These are phyloP conservation scores for Boletellus deceptivus DNA, from an alignment of 1,284 basidiomycete species.

Conservation along the genomic window DNA sequence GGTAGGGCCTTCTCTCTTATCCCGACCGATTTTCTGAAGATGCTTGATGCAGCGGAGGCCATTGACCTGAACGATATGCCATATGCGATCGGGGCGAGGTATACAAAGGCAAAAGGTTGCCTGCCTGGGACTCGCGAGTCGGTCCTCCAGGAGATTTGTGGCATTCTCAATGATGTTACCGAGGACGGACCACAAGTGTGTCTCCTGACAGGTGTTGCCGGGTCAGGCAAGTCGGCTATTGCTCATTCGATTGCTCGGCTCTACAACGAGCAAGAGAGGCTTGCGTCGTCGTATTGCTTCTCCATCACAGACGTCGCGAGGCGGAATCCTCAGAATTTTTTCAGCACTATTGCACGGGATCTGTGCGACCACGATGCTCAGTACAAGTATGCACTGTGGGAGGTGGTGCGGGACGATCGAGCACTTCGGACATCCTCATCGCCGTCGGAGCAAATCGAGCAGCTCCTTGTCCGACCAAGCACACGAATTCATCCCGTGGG, in stretches of 20 bases:
- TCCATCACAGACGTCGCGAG: not conserved
- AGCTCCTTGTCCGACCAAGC: constrained; percentile 2
- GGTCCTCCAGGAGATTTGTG: constrained; percentile 6
- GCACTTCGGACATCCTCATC: constrained; percentile 1
- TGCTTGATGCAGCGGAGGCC: not conserved
- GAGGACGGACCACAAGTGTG: not conserved
- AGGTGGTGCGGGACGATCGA: not conserved
- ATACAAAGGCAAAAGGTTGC: not conserved
- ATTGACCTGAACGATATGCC: not conserved
- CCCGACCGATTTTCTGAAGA: too few species aligned
- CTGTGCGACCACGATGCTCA: constrained; percentile 2
- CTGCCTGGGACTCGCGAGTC: not conserved
- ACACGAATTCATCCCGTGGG: not conserved
- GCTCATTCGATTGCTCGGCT: not conserved
- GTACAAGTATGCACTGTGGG: constrained; percentile 3
- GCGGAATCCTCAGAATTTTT: not conserved
- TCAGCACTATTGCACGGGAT: constrained; percentile 7
- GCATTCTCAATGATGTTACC: constrained; percentile 6
- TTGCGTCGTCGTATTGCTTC: not conserved
- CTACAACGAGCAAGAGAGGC: not conserved
- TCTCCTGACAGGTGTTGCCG: not conserved
- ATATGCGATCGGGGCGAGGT: not conserved
- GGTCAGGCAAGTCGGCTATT: not conserved
- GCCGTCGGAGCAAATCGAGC: constrained; percentile 1
- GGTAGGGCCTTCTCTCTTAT: not conserved